A percentile compares a stretch with the other conserved stretches of the same genome.
Conservation (phyloP, 1,284 basidiomycete species). For the Papiliotrema fonsecae region DNA sequence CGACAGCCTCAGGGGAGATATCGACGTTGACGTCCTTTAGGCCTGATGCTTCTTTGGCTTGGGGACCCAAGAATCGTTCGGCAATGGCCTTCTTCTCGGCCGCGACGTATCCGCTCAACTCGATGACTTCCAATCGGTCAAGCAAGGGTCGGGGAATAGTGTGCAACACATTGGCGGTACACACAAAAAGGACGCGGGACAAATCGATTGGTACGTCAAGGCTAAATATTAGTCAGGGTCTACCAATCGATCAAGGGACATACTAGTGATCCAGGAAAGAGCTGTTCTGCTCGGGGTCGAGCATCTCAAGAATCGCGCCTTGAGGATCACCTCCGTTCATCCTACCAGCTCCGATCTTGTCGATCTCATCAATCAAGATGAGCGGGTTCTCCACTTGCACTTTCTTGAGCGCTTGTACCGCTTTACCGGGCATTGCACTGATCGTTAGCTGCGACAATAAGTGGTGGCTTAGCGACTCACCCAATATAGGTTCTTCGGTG, state of each 20-base stretch:
- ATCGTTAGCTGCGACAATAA: background rate
- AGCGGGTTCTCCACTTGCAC: conserved; percentile 96
- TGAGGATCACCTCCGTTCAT: conserved; percentile 92
- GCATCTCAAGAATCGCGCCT: conserved; percentile 91
- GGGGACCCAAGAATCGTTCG: conserved; percentile 83
- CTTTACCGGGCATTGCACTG: conserved; percentile 92
- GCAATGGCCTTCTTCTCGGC: conserved; percentile 96
- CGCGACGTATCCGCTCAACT: conserved; percentile 93
- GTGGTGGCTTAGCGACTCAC: conserved; percentile 48
- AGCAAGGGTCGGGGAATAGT: conserved; percentile 95
- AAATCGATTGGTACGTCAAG: conserved; percentile 97
- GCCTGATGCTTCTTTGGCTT: conserved; percentile 87
- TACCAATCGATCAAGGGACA: conserved; percentile 35
- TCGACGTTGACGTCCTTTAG: conserved; percentile 76
- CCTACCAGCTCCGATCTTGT: conserved; percentile 85
- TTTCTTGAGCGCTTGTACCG: conserved; percentile 94
- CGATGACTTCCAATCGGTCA: conserved; percentile 96
- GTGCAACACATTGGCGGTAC: conserved; percentile 90
- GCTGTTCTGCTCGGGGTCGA: conserved; percentile 96
- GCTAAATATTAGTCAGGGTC: conserved; percentile 46
- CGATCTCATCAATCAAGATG: conserved; percentile 94
- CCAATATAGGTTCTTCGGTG: conserved; percentile 95
- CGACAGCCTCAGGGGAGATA: conserved; percentile 73
- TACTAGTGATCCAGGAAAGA: conserved; percentile 95
- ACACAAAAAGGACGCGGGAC: conserved; percentile 93